Evolutionary conservation across 345 rosid genomes (phyloP).

Genomic region (Atalantia buxifolia): DNA sequence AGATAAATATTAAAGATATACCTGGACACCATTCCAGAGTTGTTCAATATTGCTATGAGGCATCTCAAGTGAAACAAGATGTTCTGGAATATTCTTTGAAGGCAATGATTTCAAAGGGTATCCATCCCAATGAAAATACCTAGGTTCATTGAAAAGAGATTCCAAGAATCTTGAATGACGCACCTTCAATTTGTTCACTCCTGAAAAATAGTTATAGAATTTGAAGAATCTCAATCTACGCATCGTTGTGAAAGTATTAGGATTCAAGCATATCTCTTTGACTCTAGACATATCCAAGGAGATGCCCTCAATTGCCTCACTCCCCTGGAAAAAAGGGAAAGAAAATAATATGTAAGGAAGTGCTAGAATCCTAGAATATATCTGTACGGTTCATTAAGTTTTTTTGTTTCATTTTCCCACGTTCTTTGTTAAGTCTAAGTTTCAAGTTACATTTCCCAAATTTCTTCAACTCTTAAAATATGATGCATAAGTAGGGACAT

Average conservation of each 20-base stretch:
- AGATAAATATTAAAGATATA: not conserved
- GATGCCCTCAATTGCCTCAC: conserved; percentile 24
- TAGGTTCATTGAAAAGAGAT: too few relatives aligned
- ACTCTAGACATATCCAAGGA: conserved; percentile 14
- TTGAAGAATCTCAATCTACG: too few relatives aligned
- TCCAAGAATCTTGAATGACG: too few relatives aligned
- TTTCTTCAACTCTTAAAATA: too few relatives aligned
- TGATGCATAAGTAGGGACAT: too few relatives aligned
- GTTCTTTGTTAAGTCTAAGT: too few relatives aligned
- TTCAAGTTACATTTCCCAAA: too few relatives aligned
- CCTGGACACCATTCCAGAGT: conserved; percentile 2
- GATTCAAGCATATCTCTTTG: not conserved
- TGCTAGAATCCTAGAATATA: too few relatives aligned
- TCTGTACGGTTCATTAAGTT: too few relatives aligned
- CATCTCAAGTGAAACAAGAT: conserved; percentile 29
- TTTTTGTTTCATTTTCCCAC: too few relatives aligned
- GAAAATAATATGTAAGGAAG: not conserved
- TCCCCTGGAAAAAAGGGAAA: conserved; percentile 20
- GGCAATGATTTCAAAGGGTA: conserved; percentile 30
- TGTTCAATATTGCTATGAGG: conserved; percentile 15
- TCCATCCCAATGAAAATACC: not conserved
- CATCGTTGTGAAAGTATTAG: too few relatives aligned
- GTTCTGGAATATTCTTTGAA: conserved; percentile 17
- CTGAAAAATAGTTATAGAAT: not conserved
- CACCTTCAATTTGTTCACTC: not conserved